These are phyloP conservation scores for Fusarium duplospermum DNA, from an alignment of 2,329 filamentous ascomycete genomes.

Conservation along the genomic window DNA sequence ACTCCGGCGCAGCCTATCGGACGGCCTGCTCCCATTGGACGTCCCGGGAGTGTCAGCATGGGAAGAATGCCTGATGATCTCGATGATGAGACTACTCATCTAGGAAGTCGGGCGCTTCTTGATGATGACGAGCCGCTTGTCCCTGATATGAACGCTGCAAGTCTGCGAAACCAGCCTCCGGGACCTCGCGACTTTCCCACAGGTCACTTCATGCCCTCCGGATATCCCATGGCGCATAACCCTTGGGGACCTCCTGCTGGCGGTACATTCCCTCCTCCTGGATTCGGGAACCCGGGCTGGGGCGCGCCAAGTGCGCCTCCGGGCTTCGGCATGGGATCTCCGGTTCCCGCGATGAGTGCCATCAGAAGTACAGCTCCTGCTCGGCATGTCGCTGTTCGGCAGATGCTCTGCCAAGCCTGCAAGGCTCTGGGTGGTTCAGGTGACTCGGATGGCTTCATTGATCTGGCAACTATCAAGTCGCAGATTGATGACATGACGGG, in stretches of 20 bases:
- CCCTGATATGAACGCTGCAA: conserved; percentile 46
- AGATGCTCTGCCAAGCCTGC: conserved; percentile 83
- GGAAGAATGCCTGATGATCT: conserved; percentile 65
- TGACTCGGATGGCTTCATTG: conserved; percentile 73
- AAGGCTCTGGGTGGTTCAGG: conserved; percentile 63
- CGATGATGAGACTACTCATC: conserved; percentile 80
- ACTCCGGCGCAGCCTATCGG: conserved; percentile 78
- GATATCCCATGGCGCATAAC: conserved; percentile 53
- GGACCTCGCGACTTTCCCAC: conserved; percentile 58
- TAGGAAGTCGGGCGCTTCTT: conserved; percentile 91
- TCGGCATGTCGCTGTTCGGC: conserved; percentile 75
- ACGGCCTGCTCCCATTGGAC: conserved; percentile 87
- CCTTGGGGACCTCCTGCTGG: conserved; percentile 56
- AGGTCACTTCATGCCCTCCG: conserved; percentile 56
- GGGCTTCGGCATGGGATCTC: conserved; percentile 51
- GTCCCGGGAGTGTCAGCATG: conserved; percentile 79
- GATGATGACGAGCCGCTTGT: conserved; percentile 74
- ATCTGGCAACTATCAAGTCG: conserved; percentile 75
- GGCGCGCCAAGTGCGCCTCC: conserved; percentile 49
- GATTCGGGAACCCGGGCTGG: conserved; percentile 57
- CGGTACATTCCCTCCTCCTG: conserved; percentile 57
- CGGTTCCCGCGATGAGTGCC: conserved; percentile 44
- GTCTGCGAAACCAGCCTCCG: conserved; percentile 63
- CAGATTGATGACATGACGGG: conserved; percentile 68
- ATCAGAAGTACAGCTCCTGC: conserved; percentile 49